Base-by-base conservation (phyloP, 2,329 filamentous ascomycete genomes). In the Cordyceps fumosorosea region DNA sequence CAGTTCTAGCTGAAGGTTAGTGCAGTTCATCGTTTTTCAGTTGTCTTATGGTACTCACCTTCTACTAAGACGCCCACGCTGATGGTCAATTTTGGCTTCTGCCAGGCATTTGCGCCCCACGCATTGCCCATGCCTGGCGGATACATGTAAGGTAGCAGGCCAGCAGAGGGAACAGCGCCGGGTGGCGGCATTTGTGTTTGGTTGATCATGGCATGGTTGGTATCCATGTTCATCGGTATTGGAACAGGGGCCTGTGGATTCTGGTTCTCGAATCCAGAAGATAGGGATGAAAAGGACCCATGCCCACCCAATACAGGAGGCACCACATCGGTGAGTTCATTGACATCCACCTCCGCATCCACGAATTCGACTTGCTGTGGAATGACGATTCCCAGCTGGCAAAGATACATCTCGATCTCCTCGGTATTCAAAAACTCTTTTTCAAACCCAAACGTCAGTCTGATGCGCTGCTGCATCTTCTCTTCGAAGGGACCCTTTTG, bases 371-470 rank as follows among this genome's bases (percentile, higher is more conserved):
- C 78, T 11, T 79, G 76, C 0, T 82, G 80, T 11, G 88, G 82
- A 57, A 92, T 85, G 52, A 77, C 71, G 34, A 91, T 82, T 5
- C 86, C 86, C 34, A 83, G 81, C 56, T 83, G 79, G 47, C 81
- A 81, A 3, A 96, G 76, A 69, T 92, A 95, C 14, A 83, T 80
- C 72, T 95, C 89, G 0, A 92, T 86, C 71, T 95, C 91, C 63
- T 90, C 82, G 0, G 86, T 77, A 69, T 95, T 90, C 67, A 89
- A 90, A 78, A 90, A 95, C 56, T 90, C 84, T 5, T 89, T 89
- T 63, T 89, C 83, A 64, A 87, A 89, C 0, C 85, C 88, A 1
- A 87, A 72, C 45, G 79, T 80, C 65, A 83, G 80, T 22, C 76
- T 76, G 66, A 89, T 77, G 18, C 78, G 76, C 14, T 73, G 69